Percentiles rank a stretch among this genome's conserved stretches.
These are phyloP conservation scores for Sarcomyxa edulis DNA, from an alignment of 768 basidiomycete species.

Conservation along the genomic window DNA sequence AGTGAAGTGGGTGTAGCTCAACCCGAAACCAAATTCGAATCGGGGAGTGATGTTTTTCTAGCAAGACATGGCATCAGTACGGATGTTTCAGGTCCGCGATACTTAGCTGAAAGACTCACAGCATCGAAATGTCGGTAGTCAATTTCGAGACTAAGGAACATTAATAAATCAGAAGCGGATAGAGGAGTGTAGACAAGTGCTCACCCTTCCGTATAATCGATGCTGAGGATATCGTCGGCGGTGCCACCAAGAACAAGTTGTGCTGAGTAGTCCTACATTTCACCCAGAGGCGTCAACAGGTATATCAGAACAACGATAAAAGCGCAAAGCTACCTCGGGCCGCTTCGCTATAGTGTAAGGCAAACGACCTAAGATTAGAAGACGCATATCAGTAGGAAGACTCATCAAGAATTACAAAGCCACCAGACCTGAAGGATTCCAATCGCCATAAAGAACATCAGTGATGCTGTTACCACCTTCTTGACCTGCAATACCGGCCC, in stretches of 20 bases:
- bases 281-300: too few relatives aligned
- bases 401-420: neutral
- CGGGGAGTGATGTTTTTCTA: constrained; percentile 71
- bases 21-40: constrained; percentile 86
- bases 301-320: too few relatives aligned
- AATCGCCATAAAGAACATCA: constrained; percentile 66
- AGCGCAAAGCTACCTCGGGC: too few relatives aligned
- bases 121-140: constrained; percentile 74
- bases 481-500: constrained; percentile 65
- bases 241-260: constrained; percentile 35
- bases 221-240: constrained; percentile 32
- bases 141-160: constrained; percentile 43
- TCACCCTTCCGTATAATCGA: constrained; percentile 56
- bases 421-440: constrained; percentile 39
- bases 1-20: constrained; percentile 80
- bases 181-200: constrained; percentile 8
- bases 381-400: constrained; percentile 4
- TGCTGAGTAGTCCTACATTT: constrained; percentile 63
- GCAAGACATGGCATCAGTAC: constrained; percentile 12
- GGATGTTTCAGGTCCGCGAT: neutral
- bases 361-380: constrained; percentile 46
- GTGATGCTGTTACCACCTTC: constrained; percentile 68
- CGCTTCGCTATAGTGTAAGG: constrained; percentile 74
- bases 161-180: neutral
- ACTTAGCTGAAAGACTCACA: constrained; percentile 21